Base-by-base conservation (phyloP, 805 yeast species). In the Yarrowia phangngaensis region DNA sequence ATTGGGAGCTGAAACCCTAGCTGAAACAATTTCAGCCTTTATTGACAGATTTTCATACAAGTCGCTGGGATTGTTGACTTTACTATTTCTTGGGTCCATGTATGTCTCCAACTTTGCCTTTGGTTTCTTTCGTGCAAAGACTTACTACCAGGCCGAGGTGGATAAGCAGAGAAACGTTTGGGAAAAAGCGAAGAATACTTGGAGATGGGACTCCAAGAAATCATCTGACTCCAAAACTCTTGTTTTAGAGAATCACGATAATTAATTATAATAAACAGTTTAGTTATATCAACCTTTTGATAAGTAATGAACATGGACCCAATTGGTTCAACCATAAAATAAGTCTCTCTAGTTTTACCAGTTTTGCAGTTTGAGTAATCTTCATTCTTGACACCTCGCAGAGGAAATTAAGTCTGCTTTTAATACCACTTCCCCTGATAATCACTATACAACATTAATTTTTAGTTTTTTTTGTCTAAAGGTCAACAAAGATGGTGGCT, bases 1-100 rank as follows among this genome's bases (percentile, higher is more conserved):
- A 53, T 70, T 84, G 51, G 80, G 85, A 30, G 94, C 92, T 0
- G 84, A 81, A 55, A 77, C 88, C 0, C 66, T 84, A 51, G 92
- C 92, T 0, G 95, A 84, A 54, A 80, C 83, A 4, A 64, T 85
- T 23, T 82, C 86, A 61, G 79, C 84, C 2, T 84, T 87, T 57
- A 65, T 84, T 15, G 76, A 73, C 52, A 80, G 85, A 4, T 78
- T 86, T 22, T 73, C 79, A 15, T 73, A 35, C 46, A 52, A 52
- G 26, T 48, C 61, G 2, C 23, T 61, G 17, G 28, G 53, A 5
- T 30, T 57, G 8, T 33, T 52, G 9, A 38, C 40, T 2, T 12
- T 35, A 4, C 20, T 43, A 1, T 31, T 53, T 20, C 29, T 50
- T 7, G 52, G 40, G 3, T 32, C 53, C 15, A 20, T 54, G 35